Conservation (phyloP, 75 land plant genomes). For the Sequoia sempervirens region DNA sequence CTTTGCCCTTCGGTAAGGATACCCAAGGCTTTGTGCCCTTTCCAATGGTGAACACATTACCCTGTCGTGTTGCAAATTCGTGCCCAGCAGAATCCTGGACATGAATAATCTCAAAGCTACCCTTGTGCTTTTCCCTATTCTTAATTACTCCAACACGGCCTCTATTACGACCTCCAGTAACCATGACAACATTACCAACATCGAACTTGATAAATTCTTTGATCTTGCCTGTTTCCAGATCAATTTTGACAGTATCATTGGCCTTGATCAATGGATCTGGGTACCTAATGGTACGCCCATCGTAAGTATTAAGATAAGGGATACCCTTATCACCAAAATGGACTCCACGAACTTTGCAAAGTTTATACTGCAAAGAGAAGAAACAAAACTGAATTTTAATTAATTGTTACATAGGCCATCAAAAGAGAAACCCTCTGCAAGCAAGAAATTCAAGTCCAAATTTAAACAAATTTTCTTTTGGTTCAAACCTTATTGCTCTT, state of each 20-base stretch:
- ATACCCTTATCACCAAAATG: constrained; percentile 87
- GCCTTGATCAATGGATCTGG: constrained; percentile 96
- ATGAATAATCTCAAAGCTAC: constrained; percentile 62
- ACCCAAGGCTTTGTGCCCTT: constrained; percentile 73
- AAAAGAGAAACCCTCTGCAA: not conserved
- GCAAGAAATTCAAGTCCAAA: not conserved
- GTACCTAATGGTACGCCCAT: constrained; percentile 66
- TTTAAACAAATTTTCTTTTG: not conserved
- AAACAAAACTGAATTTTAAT: not conserved
- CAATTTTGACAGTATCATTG: constrained; percentile 90
- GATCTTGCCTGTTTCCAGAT: constrained; percentile 75
- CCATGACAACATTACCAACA: constrained; percentile 95
- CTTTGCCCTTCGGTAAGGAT: constrained; percentile 65
- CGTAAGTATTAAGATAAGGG: constrained; percentile 84
- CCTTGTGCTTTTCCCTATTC: constrained; percentile 72
- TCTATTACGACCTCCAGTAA: constrained; percentile 77
- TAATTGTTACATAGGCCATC: not conserved
- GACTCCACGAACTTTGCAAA: constrained; percentile 82
- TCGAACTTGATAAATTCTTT: constrained; percentile 93
- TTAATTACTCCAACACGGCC: constrained; percentile 66
- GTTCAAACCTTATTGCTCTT: not conserved
- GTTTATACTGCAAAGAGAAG: constrained; percentile 69
- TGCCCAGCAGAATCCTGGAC: constrained; percentile 55
- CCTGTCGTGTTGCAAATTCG: constrained; percentile 56
- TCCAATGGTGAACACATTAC: constrained; percentile 69